A percentile compares a stretch with the other conserved stretches of the same genome.
Evolutionary conservation across 352 stramenopile genomes (phyloP).

Genomic region (Globisporangium sylvaticum): DNA sequence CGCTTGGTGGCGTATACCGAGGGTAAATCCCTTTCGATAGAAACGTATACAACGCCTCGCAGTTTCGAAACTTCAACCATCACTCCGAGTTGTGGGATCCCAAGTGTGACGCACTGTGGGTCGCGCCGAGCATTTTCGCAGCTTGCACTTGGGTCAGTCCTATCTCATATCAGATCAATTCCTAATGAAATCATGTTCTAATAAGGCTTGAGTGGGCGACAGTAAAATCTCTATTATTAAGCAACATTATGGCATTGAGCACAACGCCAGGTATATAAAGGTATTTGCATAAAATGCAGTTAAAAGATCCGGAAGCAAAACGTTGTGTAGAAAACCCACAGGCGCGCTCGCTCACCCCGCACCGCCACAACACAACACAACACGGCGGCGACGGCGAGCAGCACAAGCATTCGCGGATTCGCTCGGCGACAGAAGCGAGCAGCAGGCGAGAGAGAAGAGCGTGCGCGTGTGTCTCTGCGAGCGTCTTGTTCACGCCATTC

Average conservation of each 20-base stretch:
- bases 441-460: neutral
- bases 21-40: neutral
- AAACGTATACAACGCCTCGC: neutral
- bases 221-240: neutral
- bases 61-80: conserved; percentile 11
- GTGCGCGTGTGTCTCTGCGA: neutral
- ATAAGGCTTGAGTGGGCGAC: neutral
- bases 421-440: conserved; percentile 3
- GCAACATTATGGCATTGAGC: neutral
- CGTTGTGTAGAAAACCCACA: neutral
- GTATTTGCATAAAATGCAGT: neutral
- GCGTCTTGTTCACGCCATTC: conserved; percentile 1
- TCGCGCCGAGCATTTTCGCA: neutral
- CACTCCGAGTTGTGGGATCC: conserved; percentile 1
- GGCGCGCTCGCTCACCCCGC: no score
- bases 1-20: neutral
- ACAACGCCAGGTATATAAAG: neutral
- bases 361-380: conserved; percentile 3
- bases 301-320: neutral
- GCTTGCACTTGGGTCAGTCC: neutral
- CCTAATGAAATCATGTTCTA: neutral
- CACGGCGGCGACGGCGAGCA: neutral
- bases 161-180: neutral
- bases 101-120: conserved; percentile 9
- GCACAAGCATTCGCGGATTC: neutral